Evolutionary conservation across 345 rosid species (phyloP).

Genomic region (Dipteronia sinensis): DNA sequence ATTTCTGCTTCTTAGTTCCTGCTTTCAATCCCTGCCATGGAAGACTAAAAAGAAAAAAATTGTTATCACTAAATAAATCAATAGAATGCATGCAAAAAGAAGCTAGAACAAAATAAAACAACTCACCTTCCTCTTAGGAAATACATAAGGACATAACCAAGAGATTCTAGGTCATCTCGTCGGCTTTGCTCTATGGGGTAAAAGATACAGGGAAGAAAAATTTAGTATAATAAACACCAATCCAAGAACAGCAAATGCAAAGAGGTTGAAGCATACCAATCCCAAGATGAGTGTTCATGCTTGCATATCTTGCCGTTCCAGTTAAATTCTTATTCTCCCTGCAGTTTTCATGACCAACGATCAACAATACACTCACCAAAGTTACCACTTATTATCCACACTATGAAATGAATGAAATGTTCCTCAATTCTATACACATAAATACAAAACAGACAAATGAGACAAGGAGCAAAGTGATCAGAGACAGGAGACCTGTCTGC

Average conservation of each 20-base stretch:
- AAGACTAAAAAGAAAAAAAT: slow-evolving; percentile 52
- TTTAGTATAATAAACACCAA: neutral
- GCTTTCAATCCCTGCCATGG: slow-evolving; percentile 99
- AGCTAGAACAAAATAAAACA: slow-evolving; percentile 7
- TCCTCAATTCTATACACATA: neutral
- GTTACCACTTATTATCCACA: slow-evolving; percentile 8
- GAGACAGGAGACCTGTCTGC: neutral
- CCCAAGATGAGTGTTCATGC: slow-evolving; percentile 99
- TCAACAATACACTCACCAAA: neutral
- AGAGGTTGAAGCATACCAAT: slow-evolving; percentile 56
- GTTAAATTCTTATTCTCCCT: slow-evolving; percentile 97
- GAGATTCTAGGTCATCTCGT: slow-evolving; percentile 97
- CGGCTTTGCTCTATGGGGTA: slow-evolving; percentile 84
- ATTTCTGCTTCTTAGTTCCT: slow-evolving; percentile 96
- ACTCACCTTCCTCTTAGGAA: slow-evolving; percentile 93
- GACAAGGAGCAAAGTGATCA: neutral
- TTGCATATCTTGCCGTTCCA: slow-evolving; percentile 99
- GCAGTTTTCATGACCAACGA: slow-evolving; percentile 22
- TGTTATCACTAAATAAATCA: slow-evolving; percentile 23
- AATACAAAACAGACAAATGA: neutral
- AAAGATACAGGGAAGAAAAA: slow-evolving; percentile 7
- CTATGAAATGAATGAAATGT: neutral
- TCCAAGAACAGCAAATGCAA: neutral
- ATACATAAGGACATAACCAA: slow-evolving; percentile 96
- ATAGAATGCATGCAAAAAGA: neutral